Evolutionary conservation across 2,329 filamentous ascomycete species (phyloP).

Genomic region (Ophiostoma australiae): DNA sequence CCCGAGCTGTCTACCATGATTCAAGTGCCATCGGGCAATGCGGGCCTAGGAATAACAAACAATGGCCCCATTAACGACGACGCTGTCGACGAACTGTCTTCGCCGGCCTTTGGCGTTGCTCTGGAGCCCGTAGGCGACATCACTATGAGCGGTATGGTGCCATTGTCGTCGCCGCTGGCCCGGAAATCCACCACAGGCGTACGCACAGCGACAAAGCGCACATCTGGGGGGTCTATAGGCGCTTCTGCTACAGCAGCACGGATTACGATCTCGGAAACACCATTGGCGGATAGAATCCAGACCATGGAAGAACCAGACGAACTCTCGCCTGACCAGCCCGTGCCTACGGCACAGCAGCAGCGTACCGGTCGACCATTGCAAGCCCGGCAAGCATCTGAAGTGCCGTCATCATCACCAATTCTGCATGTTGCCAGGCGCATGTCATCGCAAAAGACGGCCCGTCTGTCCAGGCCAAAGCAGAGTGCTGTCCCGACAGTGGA

Average conservation of each 20-base stretch:
- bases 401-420: conserved; percentile 22
- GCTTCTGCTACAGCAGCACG: neutral
- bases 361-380: neutral
- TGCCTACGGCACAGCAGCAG: neutral
- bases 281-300: neutral
- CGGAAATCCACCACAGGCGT: conserved; percentile 22
- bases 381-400: conserved; percentile 16
- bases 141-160: neutral
- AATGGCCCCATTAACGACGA: conserved; percentile 22
- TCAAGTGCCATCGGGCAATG: neutral
- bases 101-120: conserved; percentile 22
- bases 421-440: conserved; percentile 14
- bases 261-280: neutral
- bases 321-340: conserved; percentile 26
- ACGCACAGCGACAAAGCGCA: neutral
- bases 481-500: neutral
- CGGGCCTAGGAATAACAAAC: neutral
- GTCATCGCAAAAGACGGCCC: neutral
- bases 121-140: neutral
- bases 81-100: conserved; percentile 34
- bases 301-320: conserved; percentile 25
- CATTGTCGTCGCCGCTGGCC: conserved; percentile 27
- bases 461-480: neutral
- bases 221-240: neutral
- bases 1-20: conserved; percentile 29